A percentile compares a stretch with the other conserved stretches of the same genome.
phyloP scores from a whole-genome alignment of 179 eudicot genomes.

The Patellifolia procumbens region DNA sequence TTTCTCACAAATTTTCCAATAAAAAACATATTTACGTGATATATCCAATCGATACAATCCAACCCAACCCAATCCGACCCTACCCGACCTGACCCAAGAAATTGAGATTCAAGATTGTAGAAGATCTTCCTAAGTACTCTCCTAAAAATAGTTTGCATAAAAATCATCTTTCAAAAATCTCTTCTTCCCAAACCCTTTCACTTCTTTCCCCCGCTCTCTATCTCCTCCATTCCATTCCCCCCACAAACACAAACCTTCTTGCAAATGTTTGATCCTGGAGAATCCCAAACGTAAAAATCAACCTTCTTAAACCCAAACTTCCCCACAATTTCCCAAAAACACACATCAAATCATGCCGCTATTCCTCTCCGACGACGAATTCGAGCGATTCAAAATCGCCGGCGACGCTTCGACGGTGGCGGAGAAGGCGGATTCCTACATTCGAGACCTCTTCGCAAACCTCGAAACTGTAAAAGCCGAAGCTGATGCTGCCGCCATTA shows the following conservation, averaged over 20 bases:
- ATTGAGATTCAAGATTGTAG: too few species aligned
- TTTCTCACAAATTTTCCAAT: too few species aligned
- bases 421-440: constrained; percentile 80
- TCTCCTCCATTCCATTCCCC: neutral
- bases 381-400: constrained; percentile 43
- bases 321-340: neutral
- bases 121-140: too few species aligned
- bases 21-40: too few species aligned
- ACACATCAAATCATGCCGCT: constrained; percentile 55
- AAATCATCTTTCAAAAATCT: constrained; percentile 4
- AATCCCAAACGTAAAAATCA: neutral
- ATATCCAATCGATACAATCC: too few species aligned
- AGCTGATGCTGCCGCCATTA: constrained; percentile 79
- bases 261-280: constrained; percentile 11
- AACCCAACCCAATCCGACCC: too few species aligned
- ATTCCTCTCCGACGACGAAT: constrained; percentile 78
- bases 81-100: too few species aligned
- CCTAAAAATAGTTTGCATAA: neutral
- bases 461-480: constrained; percentile 78
- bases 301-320: neutral
- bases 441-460: constrained; percentile 47
- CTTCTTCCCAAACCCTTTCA: constrained; percentile 1
- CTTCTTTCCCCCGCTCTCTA: constrained; percentile 7
- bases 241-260: neutral
- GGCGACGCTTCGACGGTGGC: constrained; percentile 59